Percentiles rank a stretch among this genome's conserved stretches.
These are phyloP conservation scores for Tulasnella sp. DNA, from an alignment of 768 basidiomycete genomes.

Conservation along the genomic window DNA sequence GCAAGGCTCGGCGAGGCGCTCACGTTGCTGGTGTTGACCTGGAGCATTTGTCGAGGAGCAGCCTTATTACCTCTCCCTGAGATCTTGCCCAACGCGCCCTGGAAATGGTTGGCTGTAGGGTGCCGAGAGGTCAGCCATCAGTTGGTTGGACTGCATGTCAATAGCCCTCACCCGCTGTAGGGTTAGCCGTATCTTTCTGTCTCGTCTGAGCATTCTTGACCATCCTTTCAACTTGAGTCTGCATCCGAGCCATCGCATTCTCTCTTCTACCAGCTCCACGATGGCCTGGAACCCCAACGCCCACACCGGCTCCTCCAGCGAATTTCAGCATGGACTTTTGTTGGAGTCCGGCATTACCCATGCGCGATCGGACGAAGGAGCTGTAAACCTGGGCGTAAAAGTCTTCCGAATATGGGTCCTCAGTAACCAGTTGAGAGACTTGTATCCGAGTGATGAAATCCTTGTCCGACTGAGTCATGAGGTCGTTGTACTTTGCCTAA, in stretches of 20 bases:
- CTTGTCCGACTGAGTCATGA: constrained; percentile 98
- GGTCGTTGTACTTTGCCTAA: constrained; percentile 88
- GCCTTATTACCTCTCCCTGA: constrained; percentile 93
- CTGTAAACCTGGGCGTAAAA: constrained; percentile 98
- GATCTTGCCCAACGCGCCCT: constrained; percentile 94
- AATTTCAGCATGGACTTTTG: constrained; percentile 87
- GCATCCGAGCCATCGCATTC: constrained; percentile 90
- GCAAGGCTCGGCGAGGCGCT: constrained; percentile 46
- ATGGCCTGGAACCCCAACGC: constrained; percentile 70
- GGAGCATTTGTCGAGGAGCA: constrained; percentile 93
- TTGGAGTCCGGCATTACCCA: constrained; percentile 65
- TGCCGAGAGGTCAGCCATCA: neutral
- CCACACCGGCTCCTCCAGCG: constrained; percentile 79
- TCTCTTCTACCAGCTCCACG: constrained; percentile 71
- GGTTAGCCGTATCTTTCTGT: constrained; percentile 75
- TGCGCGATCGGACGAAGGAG: constrained; percentile 75
- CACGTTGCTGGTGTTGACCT: constrained; percentile 67
- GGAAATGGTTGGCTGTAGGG: constrained; percentile 64
- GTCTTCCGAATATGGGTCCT: constrained; percentile 96
- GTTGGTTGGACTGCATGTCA: neutral
- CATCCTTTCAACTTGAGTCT: constrained; percentile 91
- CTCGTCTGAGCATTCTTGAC: constrained; percentile 87
- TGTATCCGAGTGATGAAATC: constrained; percentile 99
- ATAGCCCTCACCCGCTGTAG: constrained; percentile 35
- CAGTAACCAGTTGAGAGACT: constrained; percentile 95